Percentiles rank a stretch among this genome's conserved stretches.
phyloP scores from a whole-genome alignment of 2,329 filamentous ascomycete species.

The Monilinia fructicola region DNA sequence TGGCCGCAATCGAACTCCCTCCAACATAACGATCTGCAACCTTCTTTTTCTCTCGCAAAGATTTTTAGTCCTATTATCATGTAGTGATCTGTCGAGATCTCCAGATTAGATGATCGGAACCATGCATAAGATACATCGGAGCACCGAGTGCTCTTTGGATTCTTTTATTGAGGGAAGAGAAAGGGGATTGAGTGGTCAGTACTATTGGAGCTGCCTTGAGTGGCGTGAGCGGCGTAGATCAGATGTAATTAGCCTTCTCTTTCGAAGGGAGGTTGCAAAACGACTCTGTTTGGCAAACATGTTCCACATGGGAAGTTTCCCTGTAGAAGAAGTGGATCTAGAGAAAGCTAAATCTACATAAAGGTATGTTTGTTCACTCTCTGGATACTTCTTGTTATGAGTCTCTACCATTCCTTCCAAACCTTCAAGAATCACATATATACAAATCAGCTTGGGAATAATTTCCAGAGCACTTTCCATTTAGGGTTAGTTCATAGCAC shows the following conservation, averaged over 20 bases:
- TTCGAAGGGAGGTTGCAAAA: neutral
- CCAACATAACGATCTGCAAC: neutral
- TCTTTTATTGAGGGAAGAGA: neutral
- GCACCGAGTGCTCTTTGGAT: neutral
- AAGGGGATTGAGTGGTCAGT: neutral
- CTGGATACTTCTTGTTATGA: neutral
- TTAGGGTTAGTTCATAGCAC: neutral
- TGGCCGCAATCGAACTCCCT: neutral
- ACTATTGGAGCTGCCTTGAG: neutral
- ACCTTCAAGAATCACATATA: neutral
- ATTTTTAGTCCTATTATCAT: neutral
- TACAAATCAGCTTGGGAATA: neutral
- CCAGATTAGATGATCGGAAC: neutral
- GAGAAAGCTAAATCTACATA: neutral
- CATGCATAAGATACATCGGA: neutral
- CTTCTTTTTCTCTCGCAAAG: neutral
- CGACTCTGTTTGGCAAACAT: neutral
- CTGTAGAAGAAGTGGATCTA: neutral
- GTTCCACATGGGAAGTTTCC: neutral
- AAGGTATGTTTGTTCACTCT: neutral
- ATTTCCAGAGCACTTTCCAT: neutral
- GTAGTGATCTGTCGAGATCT: neutral
- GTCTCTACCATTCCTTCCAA: neutral
- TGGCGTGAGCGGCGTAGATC: constrained; percentile 4
- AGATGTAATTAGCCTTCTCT: neutral